Conservation (phyloP, 1,139 yeast species). For the Lizanozyma gosingica region DNA sequence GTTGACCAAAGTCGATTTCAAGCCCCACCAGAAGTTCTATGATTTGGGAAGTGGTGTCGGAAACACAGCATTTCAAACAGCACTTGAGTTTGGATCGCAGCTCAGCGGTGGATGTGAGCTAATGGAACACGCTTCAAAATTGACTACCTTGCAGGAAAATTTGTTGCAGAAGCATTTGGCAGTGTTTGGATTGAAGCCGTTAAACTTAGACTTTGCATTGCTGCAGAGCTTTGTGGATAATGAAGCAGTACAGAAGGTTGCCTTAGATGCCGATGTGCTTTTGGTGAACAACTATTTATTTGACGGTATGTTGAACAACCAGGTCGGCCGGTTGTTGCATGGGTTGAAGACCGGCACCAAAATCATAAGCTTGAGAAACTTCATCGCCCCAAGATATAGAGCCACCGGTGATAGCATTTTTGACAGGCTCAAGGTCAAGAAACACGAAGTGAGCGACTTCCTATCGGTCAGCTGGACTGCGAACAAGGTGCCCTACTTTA, state of each 20-base stretch:
- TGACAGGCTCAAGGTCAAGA: slow-evolving; percentile 58
- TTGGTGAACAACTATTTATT: slow-evolving; percentile 79
- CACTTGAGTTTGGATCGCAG: slow-evolving; percentile 73
- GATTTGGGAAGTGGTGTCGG: slow-evolving; percentile 95
- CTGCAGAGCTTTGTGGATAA: slow-evolving; percentile 68
- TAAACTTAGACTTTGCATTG: slow-evolving; percentile 49
- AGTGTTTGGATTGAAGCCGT: slow-evolving; percentile 54
- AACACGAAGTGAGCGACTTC: slow-evolving; percentile 55
- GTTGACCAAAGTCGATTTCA: slow-evolving; percentile 52
- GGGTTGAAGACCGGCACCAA: slow-evolving; percentile 68
- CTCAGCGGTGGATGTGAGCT: slow-evolving; percentile 82
- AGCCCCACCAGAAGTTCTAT: slow-evolving; percentile 50
- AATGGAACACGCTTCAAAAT: slow-evolving; percentile 70
- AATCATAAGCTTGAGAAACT: slow-evolving; percentile 69
- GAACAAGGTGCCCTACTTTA: slow-evolving; percentile 70
- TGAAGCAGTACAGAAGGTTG: slow-evolving; percentile 40
- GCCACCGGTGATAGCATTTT: slow-evolving; percentile 51
- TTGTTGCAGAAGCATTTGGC: slow-evolving; percentile 53
- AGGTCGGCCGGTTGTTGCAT: slow-evolving; percentile 54
- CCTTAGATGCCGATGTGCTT: slow-evolving; percentile 61
- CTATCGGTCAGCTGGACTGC: slow-evolving; percentile 86
- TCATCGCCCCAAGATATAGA: slow-evolving; percentile 52
- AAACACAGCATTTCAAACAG: slow-evolving; percentile 83
- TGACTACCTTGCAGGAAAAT: slow-evolving; percentile 51
- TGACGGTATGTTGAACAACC: slow-evolving; percentile 60